Base-by-base conservation (phyloP, 495 filamentous ascomycete species). In the Polyplosphaeria fusca region DNA sequence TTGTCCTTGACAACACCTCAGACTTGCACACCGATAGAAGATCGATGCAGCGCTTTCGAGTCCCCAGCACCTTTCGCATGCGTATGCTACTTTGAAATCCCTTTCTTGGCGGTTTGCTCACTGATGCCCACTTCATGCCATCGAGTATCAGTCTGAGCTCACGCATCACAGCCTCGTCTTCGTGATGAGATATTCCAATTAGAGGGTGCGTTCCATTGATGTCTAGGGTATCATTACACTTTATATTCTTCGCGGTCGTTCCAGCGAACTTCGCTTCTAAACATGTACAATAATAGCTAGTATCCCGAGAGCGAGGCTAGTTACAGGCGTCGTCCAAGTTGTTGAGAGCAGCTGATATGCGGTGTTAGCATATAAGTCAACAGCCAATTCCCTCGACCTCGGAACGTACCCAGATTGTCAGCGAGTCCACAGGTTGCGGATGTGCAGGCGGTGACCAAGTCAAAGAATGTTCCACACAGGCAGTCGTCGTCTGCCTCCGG, bases 381-480 rank as follows among this genome's bases (percentile, higher is more conserved):
- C 7, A 7, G 30, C 7, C 30, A 14, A 35, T 7, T 35, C 14
- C 7, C 7, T 35, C 7, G 30, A 35, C 30, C 30, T 35, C 30
- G 14, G 14, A 14, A 52, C 55, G 7, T 54, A 60, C 57, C 49
- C 23, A 60, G 57, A 44, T 47, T 48, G 4, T 60, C 57, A 13
- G 18, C 12, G 9, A 40, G 18, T 16, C 48, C 42, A 22, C 57
- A 60, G 13, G 42, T 49, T 12, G 11, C 39, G 4, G 48, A 50
- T 4, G 52, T 28, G 27, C 57, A 60, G 16, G 20, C 1, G 7
- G 57, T 54, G 16, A 54, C 50, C 1, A 24, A 2, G 22, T 60
- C 50, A 16, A 60, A 49, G 50, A 60, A 60, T 12, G 14, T 19
- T 20, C 50, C 57, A 44, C 57, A 60, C 2, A 60, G 44, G 20